Conservation (phyloP, 2,329 filamentous ascomycete species). For the Teratosphaeria gauchensis region DNA sequence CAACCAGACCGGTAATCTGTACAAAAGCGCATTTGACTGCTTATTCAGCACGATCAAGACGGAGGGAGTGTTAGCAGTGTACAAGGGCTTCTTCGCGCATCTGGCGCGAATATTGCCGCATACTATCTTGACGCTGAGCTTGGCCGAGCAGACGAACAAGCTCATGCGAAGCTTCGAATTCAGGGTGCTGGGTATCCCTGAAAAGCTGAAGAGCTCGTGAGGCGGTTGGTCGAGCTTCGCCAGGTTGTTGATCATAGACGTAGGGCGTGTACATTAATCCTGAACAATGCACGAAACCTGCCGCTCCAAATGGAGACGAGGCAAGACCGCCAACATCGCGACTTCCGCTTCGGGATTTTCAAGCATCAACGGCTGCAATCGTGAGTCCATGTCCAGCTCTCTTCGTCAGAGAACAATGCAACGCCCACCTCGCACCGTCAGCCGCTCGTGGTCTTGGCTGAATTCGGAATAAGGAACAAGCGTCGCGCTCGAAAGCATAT, state of each 20-base stretch:
- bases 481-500: too few relatives aligned
- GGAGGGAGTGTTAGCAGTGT: constrained; percentile 84
- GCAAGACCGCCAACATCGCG: not conserved
- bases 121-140: constrained; percentile 68
- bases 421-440: too few relatives aligned
- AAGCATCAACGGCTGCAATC: not conserved
- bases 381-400: not conserved
- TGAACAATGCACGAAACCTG: not conserved
- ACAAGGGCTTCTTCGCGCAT: constrained; percentile 96
- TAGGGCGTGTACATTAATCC: not conserved
- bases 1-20: constrained; percentile 97
- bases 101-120: constrained; percentile 89
- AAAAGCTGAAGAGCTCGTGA: constrained; percentile 4
- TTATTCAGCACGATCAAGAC: constrained; percentile 81
- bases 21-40: constrained; percentile 86
- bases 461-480: too few relatives aligned
- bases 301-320: not conserved
- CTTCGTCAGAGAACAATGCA: too few relatives aligned
- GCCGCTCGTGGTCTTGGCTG: too few relatives aligned
- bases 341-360: not conserved
- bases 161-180: constrained; percentile 71
- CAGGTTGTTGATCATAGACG: not conserved
- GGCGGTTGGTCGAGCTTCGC: not conserved
- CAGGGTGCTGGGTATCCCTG: constrained; percentile 28
- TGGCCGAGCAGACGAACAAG: constrained; percentile 97